Evolutionary conservation across 805 yeast genomes (phyloP), one percentile per base, ranked within the genome.

Genomic region (Metschnikowia orientalis): DNA sequence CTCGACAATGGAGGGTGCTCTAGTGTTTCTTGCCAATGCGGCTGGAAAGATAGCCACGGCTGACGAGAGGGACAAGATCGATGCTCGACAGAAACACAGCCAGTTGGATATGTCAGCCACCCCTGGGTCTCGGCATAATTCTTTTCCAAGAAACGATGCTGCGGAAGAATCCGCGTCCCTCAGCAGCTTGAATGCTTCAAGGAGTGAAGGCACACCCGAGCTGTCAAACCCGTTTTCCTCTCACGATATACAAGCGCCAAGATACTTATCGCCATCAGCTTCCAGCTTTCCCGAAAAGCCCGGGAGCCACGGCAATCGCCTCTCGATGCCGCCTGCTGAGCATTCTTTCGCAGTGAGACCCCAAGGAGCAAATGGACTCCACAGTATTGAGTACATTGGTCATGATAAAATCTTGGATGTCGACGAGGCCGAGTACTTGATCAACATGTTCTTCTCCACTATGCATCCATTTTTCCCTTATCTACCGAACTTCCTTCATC

Each of bases 401-500:
- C 57, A 56, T 0, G 54, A 59, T 26, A 74, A 75, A 14, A 67
- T 86, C 32, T 50, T 89, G 10, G 66, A 82, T 0, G 87, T 75
- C 41, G 53, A 48, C 0, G 86, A 81, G 49, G 86, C 89, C 2
- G 70, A 63, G 28, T 59, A 57, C 30, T 56, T 80, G 19, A 71
- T 83, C 16, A 65, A 69, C 23, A 53, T 77, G 33, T 89, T 84
- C 56, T 85, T 85, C 53, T 56, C 75, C 4, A 75, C 87, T 3
- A 73, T 89, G 78, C 94, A 86, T 56, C 96, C 95, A 2, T 89
- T 77, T 55, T 89, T 83, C 59, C 97, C 97, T 1, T 84, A 80
- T 51, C 71, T 90, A 23, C 95, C 96, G 1, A 63, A 68, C 18
- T 84, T 81, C 41, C 53, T 88, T 23, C 89, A 80, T 30, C 69